Evolutionary conservation across 148 eudicot genomes (phyloP).

Genomic region (Vaccinium myrtillus): DNA sequence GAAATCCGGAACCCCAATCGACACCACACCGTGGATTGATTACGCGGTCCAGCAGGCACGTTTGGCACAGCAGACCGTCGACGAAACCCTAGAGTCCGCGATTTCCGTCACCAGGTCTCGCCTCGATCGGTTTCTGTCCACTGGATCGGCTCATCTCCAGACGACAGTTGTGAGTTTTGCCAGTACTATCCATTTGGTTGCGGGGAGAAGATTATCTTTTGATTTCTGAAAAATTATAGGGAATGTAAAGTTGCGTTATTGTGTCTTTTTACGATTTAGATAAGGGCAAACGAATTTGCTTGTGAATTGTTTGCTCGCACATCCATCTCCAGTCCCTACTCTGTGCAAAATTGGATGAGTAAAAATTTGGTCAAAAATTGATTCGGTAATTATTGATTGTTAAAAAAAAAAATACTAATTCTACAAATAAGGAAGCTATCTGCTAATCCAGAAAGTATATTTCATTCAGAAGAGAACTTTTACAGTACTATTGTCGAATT

Average conservation of each 20-base stretch:
- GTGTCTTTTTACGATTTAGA: background rate
- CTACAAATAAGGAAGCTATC: background rate
- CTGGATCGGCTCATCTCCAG: conserved; percentile 63
- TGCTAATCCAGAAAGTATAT: background rate
- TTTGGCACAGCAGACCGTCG: conserved; percentile 37
- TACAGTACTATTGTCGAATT: no score
- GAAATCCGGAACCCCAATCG: conserved; percentile 29
- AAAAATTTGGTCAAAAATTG: background rate
- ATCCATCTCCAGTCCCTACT: background rate
- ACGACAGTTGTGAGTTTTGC: conserved; percentile 48
- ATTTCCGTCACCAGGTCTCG: conserved; percentile 49
- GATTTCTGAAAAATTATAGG: background rate
- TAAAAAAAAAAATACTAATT: background rate
- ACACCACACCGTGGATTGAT: conserved; percentile 55
- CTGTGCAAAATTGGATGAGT: background rate
- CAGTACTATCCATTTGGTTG: background rate
- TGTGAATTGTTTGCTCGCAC: background rate
- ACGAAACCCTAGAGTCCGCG: conserved; percentile 41
- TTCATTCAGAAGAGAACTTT: background rate
- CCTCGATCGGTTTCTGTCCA: conserved; percentile 54
- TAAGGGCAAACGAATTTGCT: background rate
- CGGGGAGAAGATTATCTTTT: background rate
- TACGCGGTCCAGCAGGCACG: conserved; percentile 53
- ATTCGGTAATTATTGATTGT: background rate
- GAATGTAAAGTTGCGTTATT: background rate